phyloP scores from a whole-genome alignment of 2,329 filamentous ascomycete species.

The Aphanocladium album region DNA sequence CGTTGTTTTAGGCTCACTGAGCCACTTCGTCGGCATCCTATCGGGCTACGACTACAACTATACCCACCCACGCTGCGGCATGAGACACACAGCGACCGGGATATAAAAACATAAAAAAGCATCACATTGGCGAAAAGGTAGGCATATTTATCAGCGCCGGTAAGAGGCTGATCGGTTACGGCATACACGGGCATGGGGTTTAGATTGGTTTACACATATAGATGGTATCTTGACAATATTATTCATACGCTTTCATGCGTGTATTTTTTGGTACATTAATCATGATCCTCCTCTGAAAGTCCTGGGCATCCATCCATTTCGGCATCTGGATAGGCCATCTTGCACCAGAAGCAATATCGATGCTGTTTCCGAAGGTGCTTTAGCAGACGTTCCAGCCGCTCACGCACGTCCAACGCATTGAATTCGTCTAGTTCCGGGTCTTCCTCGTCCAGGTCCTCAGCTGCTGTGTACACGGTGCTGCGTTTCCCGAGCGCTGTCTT shows the following conservation, averaged over 20 bases:
- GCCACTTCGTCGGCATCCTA: constrained; percentile 17
- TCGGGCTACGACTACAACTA: constrained; percentile 21
- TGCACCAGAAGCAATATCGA: constrained; percentile 95
- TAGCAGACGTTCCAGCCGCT: constrained; percentile 64
- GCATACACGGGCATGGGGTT: background rate
- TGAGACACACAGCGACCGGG: constrained; percentile 1
- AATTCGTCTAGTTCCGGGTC: constrained; percentile 79
- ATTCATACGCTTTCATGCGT: background rate
- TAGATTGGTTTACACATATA: background rate
- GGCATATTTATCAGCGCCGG: background rate
- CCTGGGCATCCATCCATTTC: constrained; percentile 87
- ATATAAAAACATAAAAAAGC: background rate
- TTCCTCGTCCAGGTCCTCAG: constrained; percentile 69
- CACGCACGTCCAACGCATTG: constrained; percentile 59
- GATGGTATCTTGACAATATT: background rate
- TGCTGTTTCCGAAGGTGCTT: constrained; percentile 64
- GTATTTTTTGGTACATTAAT: constrained; percentile 26
- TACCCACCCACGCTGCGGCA: constrained; percentile 12
- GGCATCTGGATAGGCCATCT: constrained; percentile 68
- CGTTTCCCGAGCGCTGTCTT: constrained; percentile 61
- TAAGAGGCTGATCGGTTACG: background rate
- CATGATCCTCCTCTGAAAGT: constrained; percentile 75
- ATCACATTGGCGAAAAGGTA: background rate
- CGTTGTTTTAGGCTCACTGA: constrained; percentile 33
- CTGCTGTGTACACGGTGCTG: constrained; percentile 49